These are phyloP conservation scores for Tylopilus vinaceipallidus DNA, from an alignment of 768 basidiomycete species.

Conservation along the genomic window DNA sequence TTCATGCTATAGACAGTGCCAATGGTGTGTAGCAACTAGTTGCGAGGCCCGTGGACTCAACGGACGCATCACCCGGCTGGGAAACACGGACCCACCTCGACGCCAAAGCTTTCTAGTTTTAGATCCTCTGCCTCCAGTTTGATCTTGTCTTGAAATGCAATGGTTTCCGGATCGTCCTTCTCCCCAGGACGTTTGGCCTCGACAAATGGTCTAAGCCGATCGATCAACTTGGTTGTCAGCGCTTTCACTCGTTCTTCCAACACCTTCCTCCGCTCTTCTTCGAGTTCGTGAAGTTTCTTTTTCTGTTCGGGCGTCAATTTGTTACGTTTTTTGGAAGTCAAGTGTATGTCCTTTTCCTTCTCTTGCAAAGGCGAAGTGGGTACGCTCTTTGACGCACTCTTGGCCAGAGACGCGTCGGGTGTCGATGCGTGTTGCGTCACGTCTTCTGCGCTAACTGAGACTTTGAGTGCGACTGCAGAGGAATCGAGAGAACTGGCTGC, in stretches of 20 bases:
- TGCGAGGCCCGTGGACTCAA: not conserved
- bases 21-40: slow-evolving; percentile 82
- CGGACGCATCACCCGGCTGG: not conserved
- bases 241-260: slow-evolving; percentile 75
- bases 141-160: slow-evolving; percentile 73
- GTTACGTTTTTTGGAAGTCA: slow-evolving; percentile 32
- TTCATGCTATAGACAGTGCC: slow-evolving; percentile 93
- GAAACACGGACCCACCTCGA: slow-evolving; percentile 62
- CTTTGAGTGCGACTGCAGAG: slow-evolving; percentile 17
- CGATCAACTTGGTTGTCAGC: slow-evolving; percentile 77
- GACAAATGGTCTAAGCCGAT: slow-evolving; percentile 86
- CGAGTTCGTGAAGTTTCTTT: slow-evolving; percentile 79
- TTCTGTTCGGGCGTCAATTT: slow-evolving; percentile 81
- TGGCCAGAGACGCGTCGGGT: slow-evolving; percentile 16
- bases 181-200: slow-evolving; percentile 83
- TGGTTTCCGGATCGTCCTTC: slow-evolving; percentile 80
- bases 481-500: slow-evolving; percentile 9
- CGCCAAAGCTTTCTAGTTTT: slow-evolving; percentile 96
- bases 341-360: slow-evolving; percentile 40
- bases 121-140: slow-evolving; percentile 87
- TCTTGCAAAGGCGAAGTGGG: slow-evolving; percentile 27
- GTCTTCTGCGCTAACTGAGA: slow-evolving; percentile 19
- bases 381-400: slow-evolving; percentile 22
- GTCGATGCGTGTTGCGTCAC: slow-evolving; percentile 14
- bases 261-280: slow-evolving; percentile 74